Evolutionary conservation across 345 rosid species (phyloP).

Genomic region (Citrus medica): DNA sequence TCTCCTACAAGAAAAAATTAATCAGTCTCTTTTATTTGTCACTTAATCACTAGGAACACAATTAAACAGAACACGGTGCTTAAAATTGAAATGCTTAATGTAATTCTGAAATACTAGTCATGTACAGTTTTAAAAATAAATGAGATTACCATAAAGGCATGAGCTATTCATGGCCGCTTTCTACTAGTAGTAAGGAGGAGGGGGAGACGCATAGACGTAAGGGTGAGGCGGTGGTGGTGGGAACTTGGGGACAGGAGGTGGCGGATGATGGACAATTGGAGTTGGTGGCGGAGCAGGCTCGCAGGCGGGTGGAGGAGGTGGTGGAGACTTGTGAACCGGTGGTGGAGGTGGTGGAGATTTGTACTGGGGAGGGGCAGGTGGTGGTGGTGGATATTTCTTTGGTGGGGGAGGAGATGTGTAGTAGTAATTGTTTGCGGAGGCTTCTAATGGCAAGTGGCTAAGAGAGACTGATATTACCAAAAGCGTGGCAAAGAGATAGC

Average conservation of each 20-base stretch:
- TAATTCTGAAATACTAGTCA: no score
- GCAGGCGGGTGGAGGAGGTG: no score
- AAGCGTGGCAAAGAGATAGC: constrained; percentile 44
- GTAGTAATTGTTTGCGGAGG: constrained; percentile 19
- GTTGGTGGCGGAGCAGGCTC: no score
- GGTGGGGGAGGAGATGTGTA: neutral
- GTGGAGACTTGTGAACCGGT: no score
- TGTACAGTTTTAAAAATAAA: neutral
- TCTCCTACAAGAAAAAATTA: constrained; percentile 6
- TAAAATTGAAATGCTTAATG: no score
- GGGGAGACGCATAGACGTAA: no score
- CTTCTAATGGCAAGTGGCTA: neutral
- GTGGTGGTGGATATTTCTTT: constrained; percentile 11
- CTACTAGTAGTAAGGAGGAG: no score
- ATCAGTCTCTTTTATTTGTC: neutral
- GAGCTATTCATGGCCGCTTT: neutral
- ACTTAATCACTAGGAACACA: neutral
- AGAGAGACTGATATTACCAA: constrained; percentile 45
- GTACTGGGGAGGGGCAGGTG: no score
- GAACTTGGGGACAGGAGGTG: no score
- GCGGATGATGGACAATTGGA: no score
- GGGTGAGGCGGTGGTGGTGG: no score
- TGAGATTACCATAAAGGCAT: neutral
- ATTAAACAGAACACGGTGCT: neutral
- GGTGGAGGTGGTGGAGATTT: no score